Evolutionary conservation across 768 basidiomycete species (phyloP), one percentile per base, ranked within the genome.

Genomic region (Macrocybe gigantea): DNA sequence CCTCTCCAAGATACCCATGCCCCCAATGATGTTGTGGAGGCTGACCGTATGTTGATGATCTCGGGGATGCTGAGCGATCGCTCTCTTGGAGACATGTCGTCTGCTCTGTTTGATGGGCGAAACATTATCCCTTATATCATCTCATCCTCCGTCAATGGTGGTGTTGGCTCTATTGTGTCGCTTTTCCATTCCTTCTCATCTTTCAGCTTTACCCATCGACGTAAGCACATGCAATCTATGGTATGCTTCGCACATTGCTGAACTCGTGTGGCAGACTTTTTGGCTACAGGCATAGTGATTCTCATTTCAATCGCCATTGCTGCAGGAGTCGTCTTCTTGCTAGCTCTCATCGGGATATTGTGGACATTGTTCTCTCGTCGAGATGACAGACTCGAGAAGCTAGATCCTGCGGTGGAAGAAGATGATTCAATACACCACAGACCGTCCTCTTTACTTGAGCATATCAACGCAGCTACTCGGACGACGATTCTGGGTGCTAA

Each of bases 221-320:
- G 89, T 92, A 60, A 68, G 88, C 71, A 13, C 49, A 44, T 41
- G 33, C 11, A 38, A 36, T 13, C 48, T 45, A 30, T 12, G 22
- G 22, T 22, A 43, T 22, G 46, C n/a, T 22, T 10, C 39, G 15
- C 57, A 35, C 9, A 44, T 39, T 44, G n/a, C 60, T 44, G 52
- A 52, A 32, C 36, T n/a, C 34, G 38, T 45, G 7, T 33, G 55
- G 7, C 55, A 91, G 92, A 84, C 57, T 88, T 92, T 74, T 78
- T 99, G 47, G 91, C 94, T 0, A 80, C 82, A 15, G 96, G 95
- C 1, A 77, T 98, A 34, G 93, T 99, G 47, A 97, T 98, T 55
- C 77, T 99, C 38, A 93, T 99, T 55, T 94, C 93, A 1, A 96
- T 99, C 53, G 96, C 96, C 22, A 96, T 97, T 54, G 85, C 90